Base-by-base conservation (phyloP, 257 asterid species). In the Sherardia arvensis region DNA sequence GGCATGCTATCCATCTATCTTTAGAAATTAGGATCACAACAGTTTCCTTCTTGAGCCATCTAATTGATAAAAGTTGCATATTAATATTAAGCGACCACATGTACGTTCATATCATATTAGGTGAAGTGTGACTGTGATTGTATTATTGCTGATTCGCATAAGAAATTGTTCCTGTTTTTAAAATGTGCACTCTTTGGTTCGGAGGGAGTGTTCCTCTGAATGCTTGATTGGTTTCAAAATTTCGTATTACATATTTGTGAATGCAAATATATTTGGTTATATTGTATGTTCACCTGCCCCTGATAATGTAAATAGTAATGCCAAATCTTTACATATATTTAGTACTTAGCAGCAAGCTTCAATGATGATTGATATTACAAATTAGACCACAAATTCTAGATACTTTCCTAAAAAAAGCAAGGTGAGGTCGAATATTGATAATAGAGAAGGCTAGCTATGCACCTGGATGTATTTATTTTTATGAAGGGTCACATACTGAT, bases 151-250 rank as follows among this genome's bases (percentile, higher is more conserved):
- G 43, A 36, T 36, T 36, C 15, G 43, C 43, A n/a, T 45, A 23
- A 40, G 54, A 20, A 34, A 8, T 9, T 29, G 25, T 28, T 64
- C 47, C 20, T 27, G 27, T 28, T 11, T 17, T n/a, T n/a, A n/a
- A 28, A 25, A n/a, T 23, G 53, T 61, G 53, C 53, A 66, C 11
- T 30, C 30, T 26, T 66, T 65, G 53, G 43, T 56, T 51, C 26
- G 2, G 9, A 3, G 28, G 22, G 22, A 36, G 8, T 58, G 33
- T 29, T 26, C 14, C 59, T 22, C 51, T 22, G 20, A 18, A 61
- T 61, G 4, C 33, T 36, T 17, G 7, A 22, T 11, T 36, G 53
- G 53, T 22, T 11, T 14, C 15, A 12, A 22, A 61, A 1, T 17
- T 12, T 53, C 38, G 14, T 40, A 30, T 23, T 1, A n/a, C n/a